A percentile compares a stretch with the other conserved stretches of the same genome.
Conservation (phyloP, 345 rosid genomes). For the Eucalyptus cladocalyx region DNA sequence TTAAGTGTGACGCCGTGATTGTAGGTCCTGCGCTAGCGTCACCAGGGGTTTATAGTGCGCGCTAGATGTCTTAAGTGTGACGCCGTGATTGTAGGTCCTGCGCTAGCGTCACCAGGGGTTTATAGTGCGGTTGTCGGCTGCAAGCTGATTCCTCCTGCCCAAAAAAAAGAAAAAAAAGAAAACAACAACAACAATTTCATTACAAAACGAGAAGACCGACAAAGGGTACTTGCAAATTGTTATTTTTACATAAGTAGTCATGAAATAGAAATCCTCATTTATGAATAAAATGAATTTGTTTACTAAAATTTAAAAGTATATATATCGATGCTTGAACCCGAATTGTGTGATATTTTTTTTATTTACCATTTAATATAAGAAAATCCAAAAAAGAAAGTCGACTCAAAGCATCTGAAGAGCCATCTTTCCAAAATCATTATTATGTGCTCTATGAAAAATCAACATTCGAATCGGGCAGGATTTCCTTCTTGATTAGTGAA, state of each 20-base stretch:
- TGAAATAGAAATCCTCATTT: not conserved
- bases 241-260: not conserved
- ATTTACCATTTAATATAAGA: not conserved
- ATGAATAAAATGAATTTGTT: not conserved
- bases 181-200: not conserved
- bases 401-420: not conserved
- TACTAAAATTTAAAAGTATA: not conserved
- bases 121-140: fast-evolving
- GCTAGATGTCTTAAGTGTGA: no score
- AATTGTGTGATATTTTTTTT: not conserved
- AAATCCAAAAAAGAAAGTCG: not conserved
- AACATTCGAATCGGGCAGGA: not conserved
- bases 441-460: not conserved
- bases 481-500: not conserved
- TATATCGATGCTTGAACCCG: no score
- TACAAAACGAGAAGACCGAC: not conserved
- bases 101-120: fast-evolving
- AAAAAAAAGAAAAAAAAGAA: no score
- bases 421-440: not conserved
- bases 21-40: fast-evolving
- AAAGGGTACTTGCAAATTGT: not conserved
- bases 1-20: fast-evolving
- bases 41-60: fast-evolving
- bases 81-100: fast-evolving
- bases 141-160: fast-evolving